Base-by-base conservation (phyloP, 306 rosid species). In the Fragaria ananassa region DNA sequence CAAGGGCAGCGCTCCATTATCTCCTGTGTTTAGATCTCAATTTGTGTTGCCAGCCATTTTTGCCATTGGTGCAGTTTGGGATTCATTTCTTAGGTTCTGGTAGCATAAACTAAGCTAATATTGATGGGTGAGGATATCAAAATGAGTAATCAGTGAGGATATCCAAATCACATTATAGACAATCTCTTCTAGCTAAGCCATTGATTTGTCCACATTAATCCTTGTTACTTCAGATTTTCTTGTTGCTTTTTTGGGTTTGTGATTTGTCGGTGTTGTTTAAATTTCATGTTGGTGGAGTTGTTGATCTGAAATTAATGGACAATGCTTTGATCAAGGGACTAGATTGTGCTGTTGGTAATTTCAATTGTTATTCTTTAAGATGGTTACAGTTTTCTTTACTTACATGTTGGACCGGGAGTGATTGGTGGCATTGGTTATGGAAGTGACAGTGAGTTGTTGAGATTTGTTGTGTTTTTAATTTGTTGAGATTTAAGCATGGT, bases 1-100 rank as follows among this genome's bases (percentile, higher is more conserved):
- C 15, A 84, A 68, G 78, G 78, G 74, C 61, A 62, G 51, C 3
- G 85, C 86, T 66, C 72, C 86, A 6, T 35, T 64, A 1, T 18
- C 75, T 21, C 77, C 79, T 25, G 76, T 80, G 31, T 69, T 81
- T 66, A 65, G 74, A 23, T 72, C 77, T 56, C 89, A 72, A 8
- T 74, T 86, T 62, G 54, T 89, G 83, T 77, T 88, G 76, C 91
- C 93, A 7, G 51, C 83, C 21, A 86, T 83, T 78, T 85, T 89
- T 17, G 86, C 93, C 79, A 54, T 91, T 39, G 93, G 92, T 14
- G 86, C 91, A 53, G 84, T 78, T 1, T 83, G 91, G 92, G 92
- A 89, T 73, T 85, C 84, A 34, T 86, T 93, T 44, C 42, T 86
- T 78, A 80, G 71, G 81, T 54, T 82, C 75, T 84, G 87, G 88